Conservation (phyloP, 208 protist species). For the Wallacemonas sp. region DNA sequence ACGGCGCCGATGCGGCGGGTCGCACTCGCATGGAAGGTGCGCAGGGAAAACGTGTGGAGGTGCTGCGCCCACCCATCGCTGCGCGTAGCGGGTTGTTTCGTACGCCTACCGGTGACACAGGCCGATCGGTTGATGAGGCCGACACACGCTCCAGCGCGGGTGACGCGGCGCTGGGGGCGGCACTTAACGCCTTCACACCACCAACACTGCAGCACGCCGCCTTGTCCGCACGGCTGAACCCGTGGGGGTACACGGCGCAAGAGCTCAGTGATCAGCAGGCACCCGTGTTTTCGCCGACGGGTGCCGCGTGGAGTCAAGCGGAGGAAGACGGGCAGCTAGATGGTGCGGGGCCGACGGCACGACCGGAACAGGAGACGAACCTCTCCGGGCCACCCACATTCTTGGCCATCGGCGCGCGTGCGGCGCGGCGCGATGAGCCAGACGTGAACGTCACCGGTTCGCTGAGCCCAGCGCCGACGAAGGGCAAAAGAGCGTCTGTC, state of each 20-base stretch:
- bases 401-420: too few species aligned
- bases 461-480: too few species aligned
- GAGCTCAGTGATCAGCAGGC: constrained; percentile 3
- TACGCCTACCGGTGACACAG: background rate
- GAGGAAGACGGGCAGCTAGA: too few species aligned
- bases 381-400: too few species aligned
- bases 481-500: too few species aligned
- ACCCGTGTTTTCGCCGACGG: background rate
- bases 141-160: background rate
- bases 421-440: too few species aligned
- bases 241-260: background rate
- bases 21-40: too few species aligned
- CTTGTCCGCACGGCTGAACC: background rate
- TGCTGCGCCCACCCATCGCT: background rate
- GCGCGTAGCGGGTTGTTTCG: background rate
- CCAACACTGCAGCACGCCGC: background rate
- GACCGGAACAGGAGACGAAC: too few species aligned
- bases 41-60: background rate
- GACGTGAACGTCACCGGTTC: too few species aligned
- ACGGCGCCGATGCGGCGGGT: too few species aligned
- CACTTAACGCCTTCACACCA: background rate
- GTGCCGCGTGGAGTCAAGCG: too few species aligned
- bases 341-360: too few species aligned
- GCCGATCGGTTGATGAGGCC: background rate
- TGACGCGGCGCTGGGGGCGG: background rate